Evolutionary conservation across 176 grass and related monocot genomes (phyloP).

Genomic region (Ensete ventricosum): DNA sequence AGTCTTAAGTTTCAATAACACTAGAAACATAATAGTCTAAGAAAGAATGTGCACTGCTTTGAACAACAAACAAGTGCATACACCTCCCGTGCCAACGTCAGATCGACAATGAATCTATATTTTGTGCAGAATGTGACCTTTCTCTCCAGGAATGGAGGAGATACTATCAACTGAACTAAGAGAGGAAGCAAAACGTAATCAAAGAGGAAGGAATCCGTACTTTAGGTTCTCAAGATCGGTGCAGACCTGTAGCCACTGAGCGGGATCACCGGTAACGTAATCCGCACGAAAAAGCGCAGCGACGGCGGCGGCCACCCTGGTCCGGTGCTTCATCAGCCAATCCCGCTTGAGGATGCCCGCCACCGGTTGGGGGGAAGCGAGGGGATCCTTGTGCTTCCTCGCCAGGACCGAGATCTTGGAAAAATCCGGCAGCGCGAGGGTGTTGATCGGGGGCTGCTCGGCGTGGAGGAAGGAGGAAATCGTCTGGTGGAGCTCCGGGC

Average conservation of each 20-base stretch:
- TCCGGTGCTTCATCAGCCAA: conserved; percentile 86
- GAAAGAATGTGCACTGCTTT: too few species aligned
- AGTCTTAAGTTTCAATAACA: too few species aligned
- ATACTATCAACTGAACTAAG: background rate
- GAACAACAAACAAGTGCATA: too few species aligned
- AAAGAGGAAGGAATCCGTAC: conserved; percentile 32
- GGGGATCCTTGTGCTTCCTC: conserved; percentile 65
- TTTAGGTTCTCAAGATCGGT: conserved; percentile 99
- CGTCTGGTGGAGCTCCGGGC: conserved; percentile 78
- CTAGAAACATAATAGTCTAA: too few species aligned
- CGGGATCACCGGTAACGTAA: conserved; percentile 81
- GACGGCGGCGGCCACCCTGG: conserved; percentile 56
- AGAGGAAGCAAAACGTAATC: background rate
- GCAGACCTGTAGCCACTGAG: conserved; percentile 94
- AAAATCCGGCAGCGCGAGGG: conserved; percentile 75
- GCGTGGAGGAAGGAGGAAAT: conserved; percentile 83
- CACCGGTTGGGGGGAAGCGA: conserved; percentile 47
- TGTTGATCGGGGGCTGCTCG: conserved; percentile 72
- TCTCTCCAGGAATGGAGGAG: background rate
- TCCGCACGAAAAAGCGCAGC: conserved; percentile 59
- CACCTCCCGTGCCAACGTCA: too few species aligned
- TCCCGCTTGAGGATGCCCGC: conserved; percentile 81
- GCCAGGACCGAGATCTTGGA: conserved; percentile 62
- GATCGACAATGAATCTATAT: too few species aligned
- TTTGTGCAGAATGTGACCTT: background rate